Percentiles rank a stretch among this genome's conserved stretches.
phyloP scores from a whole-genome alignment of 2,329 filamentous ascomycete genomes.

The Ampelomyces quisqualis region DNA sequence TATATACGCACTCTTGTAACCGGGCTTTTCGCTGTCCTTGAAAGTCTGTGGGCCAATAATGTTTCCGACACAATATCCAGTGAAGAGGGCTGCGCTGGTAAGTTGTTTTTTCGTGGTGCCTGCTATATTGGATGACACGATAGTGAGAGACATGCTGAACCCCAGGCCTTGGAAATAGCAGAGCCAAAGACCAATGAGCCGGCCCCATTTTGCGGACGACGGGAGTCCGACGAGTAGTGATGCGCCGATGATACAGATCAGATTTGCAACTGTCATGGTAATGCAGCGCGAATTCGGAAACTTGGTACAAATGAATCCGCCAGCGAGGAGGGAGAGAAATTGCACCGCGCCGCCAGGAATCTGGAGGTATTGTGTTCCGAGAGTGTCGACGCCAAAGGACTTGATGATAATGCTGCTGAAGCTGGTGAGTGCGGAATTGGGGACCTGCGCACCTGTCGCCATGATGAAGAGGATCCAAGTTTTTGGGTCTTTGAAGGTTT shows the following conservation, averaged over 20 bases:
- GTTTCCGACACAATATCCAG: slow-evolving; percentile 48
- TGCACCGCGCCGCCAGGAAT: slow-evolving; percentile 57
- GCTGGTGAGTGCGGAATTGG: slow-evolving; percentile 58
- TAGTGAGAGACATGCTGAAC: slow-evolving; percentile 24
- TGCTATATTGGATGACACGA: slow-evolving; percentile 48
- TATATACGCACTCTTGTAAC: slow-evolving; percentile 30
- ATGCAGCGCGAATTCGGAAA: slow-evolving; percentile 17
- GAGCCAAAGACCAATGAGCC: slow-evolving; percentile 31
- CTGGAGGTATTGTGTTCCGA: slow-evolving; percentile 72
- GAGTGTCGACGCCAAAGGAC: slow-evolving; percentile 82
- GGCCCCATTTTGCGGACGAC: slow-evolving; percentile 28
- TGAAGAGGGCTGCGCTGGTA: slow-evolving; percentile 50
- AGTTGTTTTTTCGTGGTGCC: slow-evolving; percentile 54
- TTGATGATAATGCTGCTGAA: slow-evolving; percentile 53
- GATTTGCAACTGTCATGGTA: slow-evolving; percentile 20
- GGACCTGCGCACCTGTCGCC: slow-evolving; percentile 56
- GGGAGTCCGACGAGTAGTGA: slow-evolving; percentile 2
- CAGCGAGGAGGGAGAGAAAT: slow-evolving; percentile 41
- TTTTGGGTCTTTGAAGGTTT: slow-evolving; percentile 50
- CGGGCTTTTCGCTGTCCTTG: slow-evolving; percentile 38
- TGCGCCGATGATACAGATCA: slow-evolving; percentile 24
- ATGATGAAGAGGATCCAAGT: slow-evolving; percentile 40
- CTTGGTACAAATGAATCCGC: slow-evolving; percentile 11
- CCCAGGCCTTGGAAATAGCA: slow-evolving; percentile 50
- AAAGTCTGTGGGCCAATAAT: slow-evolving; percentile 49